Base-by-base conservation (phyloP, 2,329 filamentous ascomycete species). In the Pseudocercospora fijiensis region DNA sequence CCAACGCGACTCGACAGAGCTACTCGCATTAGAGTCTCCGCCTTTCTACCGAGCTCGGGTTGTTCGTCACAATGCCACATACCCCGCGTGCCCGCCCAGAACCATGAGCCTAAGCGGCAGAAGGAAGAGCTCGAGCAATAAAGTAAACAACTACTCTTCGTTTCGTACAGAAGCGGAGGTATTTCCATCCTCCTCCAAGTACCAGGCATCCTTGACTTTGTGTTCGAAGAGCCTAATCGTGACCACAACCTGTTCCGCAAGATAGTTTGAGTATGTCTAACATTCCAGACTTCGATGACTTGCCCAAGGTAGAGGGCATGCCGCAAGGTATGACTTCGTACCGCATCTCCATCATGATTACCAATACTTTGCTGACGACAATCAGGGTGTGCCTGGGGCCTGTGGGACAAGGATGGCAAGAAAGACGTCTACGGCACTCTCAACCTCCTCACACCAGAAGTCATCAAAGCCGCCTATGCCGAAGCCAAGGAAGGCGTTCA, bases 391-490 rank as follows among this genome's bases (percentile, higher is more conserved):
- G 72, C 63, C 30, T 83, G 81, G 81, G 79, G 80, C 3, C 58
- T 82, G 4, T 79, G 78, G 60, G 81, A 81, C 58, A 77, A 78
- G 49, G 75, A 79, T 57, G 79, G 77, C 37, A 70, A 77, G 47
- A 77, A 79, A 51, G 80, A 82, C 67, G 64, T 77, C 9, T 74
- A 76, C 45, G 81, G 81, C 1, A 79, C 76, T 0, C 68, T 83
- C 27, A 83, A 83, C 65, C 73, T 80, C 3, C 72, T 83, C 20
- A 82, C 80, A 0, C 75, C 77, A 0, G 77, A 78, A 4, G 76
- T 79, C 1, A 76, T 82, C 24, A 73, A 76, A 55, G 72, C 72
- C 20, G 81, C 80, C 4, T 76, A 76, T 27, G 70, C 72, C 3
- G 80, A 83, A 64, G 78, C 81, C 27, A 70, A 72, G 18, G 72